Evolutionary conservation across 2,329 filamentous ascomycete genomes (phyloP).

Genomic region (Diplodia sapinea): DNA sequence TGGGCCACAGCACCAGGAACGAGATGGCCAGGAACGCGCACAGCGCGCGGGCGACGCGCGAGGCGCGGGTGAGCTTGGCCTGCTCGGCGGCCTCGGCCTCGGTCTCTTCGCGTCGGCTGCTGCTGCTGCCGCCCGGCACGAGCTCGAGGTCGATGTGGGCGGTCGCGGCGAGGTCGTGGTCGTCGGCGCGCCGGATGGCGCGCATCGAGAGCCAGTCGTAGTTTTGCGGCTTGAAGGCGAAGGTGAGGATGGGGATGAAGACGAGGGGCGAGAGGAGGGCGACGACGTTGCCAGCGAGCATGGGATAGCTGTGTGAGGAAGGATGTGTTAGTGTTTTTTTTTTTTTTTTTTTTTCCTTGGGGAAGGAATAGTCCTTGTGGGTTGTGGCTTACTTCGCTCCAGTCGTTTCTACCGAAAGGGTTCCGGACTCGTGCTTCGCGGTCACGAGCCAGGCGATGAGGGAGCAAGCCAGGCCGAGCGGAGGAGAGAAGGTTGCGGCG

Average conservation of each 20-base stretch:
- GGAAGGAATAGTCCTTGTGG: too few relatives aligned
- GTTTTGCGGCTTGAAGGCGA: slow-evolving; percentile 70
- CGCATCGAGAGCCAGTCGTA: slow-evolving; percentile 90
- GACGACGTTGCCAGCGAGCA: slow-evolving; percentile 85
- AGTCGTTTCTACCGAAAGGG: slow-evolving; percentile 73
- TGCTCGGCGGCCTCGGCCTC: slow-evolving; percentile 43
- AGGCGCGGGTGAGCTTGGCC: slow-evolving; percentile 50
- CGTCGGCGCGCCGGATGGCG: slow-evolving; percentile 77
- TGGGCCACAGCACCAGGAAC: slow-evolving; percentile 84
- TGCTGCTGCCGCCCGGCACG: slow-evolving; percentile 31
- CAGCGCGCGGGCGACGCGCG: slow-evolving; percentile 60
- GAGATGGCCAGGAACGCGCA: slow-evolving; percentile 71
- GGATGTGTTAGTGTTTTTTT: neutral
- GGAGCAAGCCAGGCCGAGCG: slow-evolving; percentile 71
- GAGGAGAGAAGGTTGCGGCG: slow-evolving; percentile 72
- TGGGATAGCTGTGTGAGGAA: slow-evolving; percentile 55
- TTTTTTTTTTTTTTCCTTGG: too few relatives aligned
- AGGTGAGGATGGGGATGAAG: slow-evolving; percentile 77
- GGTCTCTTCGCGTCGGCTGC: neutral
- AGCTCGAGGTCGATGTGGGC: slow-evolving; percentile 65
- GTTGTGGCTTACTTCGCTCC: slow-evolving; percentile 57
- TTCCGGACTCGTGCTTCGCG: slow-evolving; percentile 70
- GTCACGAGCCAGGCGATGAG: slow-evolving; percentile 81
- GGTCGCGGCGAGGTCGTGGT: slow-evolving; percentile 69
- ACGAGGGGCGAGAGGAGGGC: slow-evolving; percentile 78